These are phyloP conservation scores for Insectozyma bohioensis DNA, from an alignment of 1,139 yeast species.

Conservation along the genomic window DNA sequence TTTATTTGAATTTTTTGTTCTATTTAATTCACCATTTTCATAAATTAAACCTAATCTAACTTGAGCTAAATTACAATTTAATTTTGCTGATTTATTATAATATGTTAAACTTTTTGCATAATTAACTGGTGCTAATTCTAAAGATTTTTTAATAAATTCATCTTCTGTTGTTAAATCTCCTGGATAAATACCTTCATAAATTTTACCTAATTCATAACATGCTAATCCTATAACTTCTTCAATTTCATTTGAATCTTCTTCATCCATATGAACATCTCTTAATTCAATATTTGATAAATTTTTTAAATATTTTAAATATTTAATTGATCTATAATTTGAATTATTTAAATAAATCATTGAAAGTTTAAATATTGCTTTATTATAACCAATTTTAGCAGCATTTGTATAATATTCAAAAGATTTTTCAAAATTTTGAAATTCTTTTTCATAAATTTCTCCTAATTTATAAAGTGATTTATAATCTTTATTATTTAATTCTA, in stretches of 20 bases:
- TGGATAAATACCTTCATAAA: slow-evolving; percentile 66
- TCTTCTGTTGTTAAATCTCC: slow-evolving; percentile 42
- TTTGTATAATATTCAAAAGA: slow-evolving; percentile 39
- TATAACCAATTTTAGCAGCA: slow-evolving; percentile 45
- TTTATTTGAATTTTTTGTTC: slow-evolving; percentile 65
- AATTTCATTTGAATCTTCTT: slow-evolving; percentile 43
- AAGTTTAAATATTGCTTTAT: slow-evolving; percentile 31
- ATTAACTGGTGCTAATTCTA: slow-evolving; percentile 46
- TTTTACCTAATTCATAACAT: slow-evolving; percentile 58
- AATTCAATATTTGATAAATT: slow-evolving; percentile 39
- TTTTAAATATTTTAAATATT: slow-evolving; percentile 37
- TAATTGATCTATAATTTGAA: slow-evolving; percentile 34
- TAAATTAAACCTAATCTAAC: slow-evolving; percentile 84
- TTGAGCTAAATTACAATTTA: slow-evolving; percentile 78
- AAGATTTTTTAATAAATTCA: slow-evolving; percentile 34
- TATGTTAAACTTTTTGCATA: slow-evolving; percentile 63
- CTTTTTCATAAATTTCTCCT: slow-evolving; percentile 44
- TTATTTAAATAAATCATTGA: slow-evolving; percentile 40
- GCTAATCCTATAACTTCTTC: slow-evolving; percentile 45
- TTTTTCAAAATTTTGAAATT: slow-evolving; percentile 28
- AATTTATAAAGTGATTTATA: slow-evolving; percentile 38
- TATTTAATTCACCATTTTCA: slow-evolving; percentile 78
- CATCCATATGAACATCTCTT: slow-evolving; percentile 35
- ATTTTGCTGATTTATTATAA: slow-evolving; percentile 75
- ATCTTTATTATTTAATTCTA: slow-evolving; percentile 33